Evolutionary conservation across 148 eudicot genomes (phyloP).

Genomic region (Fagopyrum tataricum): DNA sequence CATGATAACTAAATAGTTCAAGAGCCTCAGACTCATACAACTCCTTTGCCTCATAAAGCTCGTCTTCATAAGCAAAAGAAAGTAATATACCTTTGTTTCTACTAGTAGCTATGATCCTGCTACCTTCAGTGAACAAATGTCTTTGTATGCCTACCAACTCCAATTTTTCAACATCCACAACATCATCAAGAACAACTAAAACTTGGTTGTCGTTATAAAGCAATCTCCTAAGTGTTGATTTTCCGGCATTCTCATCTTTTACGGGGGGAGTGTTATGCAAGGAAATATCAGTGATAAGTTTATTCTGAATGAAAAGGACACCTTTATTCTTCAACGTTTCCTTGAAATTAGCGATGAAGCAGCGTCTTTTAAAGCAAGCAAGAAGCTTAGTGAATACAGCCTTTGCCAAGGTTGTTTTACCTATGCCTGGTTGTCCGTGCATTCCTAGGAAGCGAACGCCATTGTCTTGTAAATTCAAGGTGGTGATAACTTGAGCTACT

Average conservation of each 20-base stretch:
- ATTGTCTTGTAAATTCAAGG: constrained; percentile 19
- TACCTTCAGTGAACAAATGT: constrained; percentile 41
- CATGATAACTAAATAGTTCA: constrained; percentile 46
- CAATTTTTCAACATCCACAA: constrained; percentile 27
- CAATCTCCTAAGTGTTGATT: neutral
- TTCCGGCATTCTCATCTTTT: constrained; percentile 16
- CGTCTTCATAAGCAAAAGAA: constrained; percentile 16
- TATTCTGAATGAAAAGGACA: constrained; percentile 20
- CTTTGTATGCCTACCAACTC: constrained; percentile 22
- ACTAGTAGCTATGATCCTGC: constrained; percentile 45
- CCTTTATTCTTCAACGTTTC: constrained; percentile 24
- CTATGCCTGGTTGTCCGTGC: constrained; percentile 57
- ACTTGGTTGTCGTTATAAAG: constrained; percentile 18
- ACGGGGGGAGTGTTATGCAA: neutral
- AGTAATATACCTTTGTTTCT: constrained; percentile 26
- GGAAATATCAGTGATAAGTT: constrained; percentile 28
- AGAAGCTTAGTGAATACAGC: constrained; percentile 48
- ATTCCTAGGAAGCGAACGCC: constrained; percentile 34
- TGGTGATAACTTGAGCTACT: constrained; percentile 23
- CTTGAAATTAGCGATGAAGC: constrained; percentile 39
- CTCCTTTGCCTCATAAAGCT: constrained; percentile 35
- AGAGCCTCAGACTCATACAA: constrained; percentile 29
- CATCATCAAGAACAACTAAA: constrained; percentile 52
- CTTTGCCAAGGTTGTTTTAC: constrained; percentile 67
- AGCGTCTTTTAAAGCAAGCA: constrained; percentile 27